Evolutionary conservation across 2,329 filamentous ascomycete genomes (phyloP).

Genomic region (Fusarium dlaminii): DNA sequence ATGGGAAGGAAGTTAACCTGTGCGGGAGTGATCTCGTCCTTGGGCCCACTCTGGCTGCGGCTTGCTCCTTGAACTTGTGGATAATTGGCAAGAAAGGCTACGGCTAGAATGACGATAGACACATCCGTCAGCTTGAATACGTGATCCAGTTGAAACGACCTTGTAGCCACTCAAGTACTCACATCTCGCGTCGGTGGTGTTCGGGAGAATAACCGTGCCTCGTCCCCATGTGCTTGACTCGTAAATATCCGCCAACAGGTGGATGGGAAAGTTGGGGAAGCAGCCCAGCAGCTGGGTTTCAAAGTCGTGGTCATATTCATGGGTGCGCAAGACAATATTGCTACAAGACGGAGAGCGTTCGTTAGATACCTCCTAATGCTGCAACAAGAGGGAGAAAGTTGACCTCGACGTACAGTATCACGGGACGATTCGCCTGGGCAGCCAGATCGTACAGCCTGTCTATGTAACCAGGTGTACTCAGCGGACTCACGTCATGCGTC

Average conservation of each 20-base stretch:
- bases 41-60: rapidly evolving
- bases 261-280: not conserved
- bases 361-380: rapidly evolving
- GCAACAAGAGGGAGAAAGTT: rapidly evolving
- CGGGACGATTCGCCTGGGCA: not conserved
- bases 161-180: not conserved
- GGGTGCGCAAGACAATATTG: rapidly evolving
- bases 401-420: not conserved
- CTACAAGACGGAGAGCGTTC: rapidly evolving
- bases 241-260: not conserved
- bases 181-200: not conserved
- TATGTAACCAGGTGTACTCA: not conserved
- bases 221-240: not conserved
- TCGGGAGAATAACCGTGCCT: not conserved
- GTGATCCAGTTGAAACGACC: rapidly evolving
- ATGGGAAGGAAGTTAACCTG: not conserved
- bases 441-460: not conserved
- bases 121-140: not conserved
- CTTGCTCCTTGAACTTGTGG: not conserved
- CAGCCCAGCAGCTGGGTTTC: not conserved
- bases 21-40: not conserved
- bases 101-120: not conserved
- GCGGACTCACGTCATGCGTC: not conserved
- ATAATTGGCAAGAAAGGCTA: not conserved
- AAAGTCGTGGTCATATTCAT: not conserved